These are phyloP conservation scores for Populus hybrid DNA, from an alignment of 441 rosid species.

Conservation along the genomic window DNA sequence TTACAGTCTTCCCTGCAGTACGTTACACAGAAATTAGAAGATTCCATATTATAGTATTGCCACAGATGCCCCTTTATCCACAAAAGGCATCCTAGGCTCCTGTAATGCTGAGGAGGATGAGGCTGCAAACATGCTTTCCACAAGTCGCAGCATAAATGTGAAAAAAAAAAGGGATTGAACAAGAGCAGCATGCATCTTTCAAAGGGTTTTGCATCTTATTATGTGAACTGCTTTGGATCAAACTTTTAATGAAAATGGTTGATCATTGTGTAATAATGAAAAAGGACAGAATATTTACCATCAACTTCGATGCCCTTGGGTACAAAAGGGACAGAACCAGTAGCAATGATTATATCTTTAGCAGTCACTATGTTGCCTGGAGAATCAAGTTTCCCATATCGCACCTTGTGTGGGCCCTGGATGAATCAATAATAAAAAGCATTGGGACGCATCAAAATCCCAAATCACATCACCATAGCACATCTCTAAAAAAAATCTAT, in stretches of 20 bases:
- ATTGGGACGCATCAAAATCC: background rate
- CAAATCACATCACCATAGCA: background rate
- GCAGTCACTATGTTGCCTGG: conserved; percentile 66
- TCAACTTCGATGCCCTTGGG: conserved; percentile 98
- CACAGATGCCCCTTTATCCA: background rate
- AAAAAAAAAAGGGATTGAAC: background rate
- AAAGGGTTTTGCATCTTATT: background rate
- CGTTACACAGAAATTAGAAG: conserved; percentile 10
- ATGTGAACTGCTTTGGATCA: background rate
- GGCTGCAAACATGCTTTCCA: background rate
- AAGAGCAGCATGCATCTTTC: background rate
- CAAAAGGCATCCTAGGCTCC: background rate
- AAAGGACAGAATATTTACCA: conserved; percentile 43
- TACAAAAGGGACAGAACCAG: conserved; percentile 97
- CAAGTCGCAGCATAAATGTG: background rate
- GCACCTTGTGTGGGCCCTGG: conserved; percentile 93
- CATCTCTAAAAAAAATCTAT: background rate
- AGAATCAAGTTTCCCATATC: conserved; percentile 57
- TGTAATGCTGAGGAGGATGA: background rate
- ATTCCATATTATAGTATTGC: conserved; percentile 9
- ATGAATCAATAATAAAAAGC: conserved; percentile 16
- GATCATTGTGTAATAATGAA: background rate
- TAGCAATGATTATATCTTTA: conserved; percentile 81
- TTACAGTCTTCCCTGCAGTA: conserved; percentile 89
- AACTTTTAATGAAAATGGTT: background rate